Evolutionary conservation across 768 basidiomycete genomes (phyloP), one percentile per base, ranked within the genome.

Genomic region (Panaeolus papilionaceus): DNA sequence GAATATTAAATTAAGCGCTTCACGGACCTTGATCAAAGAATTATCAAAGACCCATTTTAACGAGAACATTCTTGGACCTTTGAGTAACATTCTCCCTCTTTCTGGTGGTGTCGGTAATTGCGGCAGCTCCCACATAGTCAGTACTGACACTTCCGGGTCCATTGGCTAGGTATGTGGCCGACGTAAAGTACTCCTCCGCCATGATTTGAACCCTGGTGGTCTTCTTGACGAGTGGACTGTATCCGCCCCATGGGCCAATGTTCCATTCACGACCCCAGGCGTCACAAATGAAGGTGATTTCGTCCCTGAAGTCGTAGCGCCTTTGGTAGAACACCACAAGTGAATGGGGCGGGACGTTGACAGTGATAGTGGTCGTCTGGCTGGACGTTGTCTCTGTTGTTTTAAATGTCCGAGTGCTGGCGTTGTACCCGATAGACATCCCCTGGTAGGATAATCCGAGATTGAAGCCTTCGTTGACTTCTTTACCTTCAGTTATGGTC

Each of bases 221-320:
- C 54, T 58, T 58, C 28, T 58, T 16, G 26, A 33, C 28, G 33
- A 58, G 54, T 16, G 54, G 54, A 11, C 9, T 33, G n/a, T 58
- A 58, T 1, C 54, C 54, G 4, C 54, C 54, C 54, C 54, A 58
- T 4, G 54, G 54, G 7, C 54, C 54, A 12, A 58, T 58, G 33
- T 58, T 58, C 54, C 54, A 58, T 10, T 58, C 26, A 7, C 33
- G 54, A 33, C 54, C 54, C 54, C 54, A 58, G 4, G 54, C 54
- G 16, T 58, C 54, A 10, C 54, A 58, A 28, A 58, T 58, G 33
- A 58, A 58, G 10, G 26, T 58, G 33, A 58, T 37, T 37, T 58
- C 54, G 14, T 58, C 54, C 54, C 54, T 28, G 54, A 58, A 58
- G 11, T 58, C 54, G 28, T 28, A 58, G 26, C 54, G 54, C 54